Base-by-base conservation (phyloP, 192 early-diverging fungal genomes). In the Jimgerdemannia flammicorona region DNA sequence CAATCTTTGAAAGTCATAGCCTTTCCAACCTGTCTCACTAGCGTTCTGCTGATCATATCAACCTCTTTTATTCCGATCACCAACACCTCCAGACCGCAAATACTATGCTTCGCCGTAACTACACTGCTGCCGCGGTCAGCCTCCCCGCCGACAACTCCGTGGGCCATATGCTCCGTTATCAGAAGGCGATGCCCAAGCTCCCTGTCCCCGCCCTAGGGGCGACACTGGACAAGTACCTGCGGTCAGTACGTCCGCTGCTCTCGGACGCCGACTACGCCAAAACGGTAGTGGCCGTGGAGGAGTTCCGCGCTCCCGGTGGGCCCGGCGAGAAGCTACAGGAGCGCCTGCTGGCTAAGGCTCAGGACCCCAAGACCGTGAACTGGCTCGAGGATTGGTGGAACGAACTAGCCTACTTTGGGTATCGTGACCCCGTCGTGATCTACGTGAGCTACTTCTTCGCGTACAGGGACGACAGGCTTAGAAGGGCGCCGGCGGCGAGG, bases 371-470 rank as follows among this genome's bases (percentile, higher is more conserved):
- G 68, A 87, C 91, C 67, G 88, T 88, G 43, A 95, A 94, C 87
- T 99, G 96, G 93, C 88, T 97, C 68, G 95, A 93, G 80, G 95
- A 96, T 78, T 99, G 98, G 98, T 99, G 98, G 98, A 94, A 95
- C 78, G 95, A 96, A 70, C 87, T 93, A 68, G 94, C 95, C 73
- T 99, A 99, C 84, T 89, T 93, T 83, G 93, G 89, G 40, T 98
- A 98, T 87, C 91, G 97, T 72, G 98, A 99, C 77, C 95, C 97
- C 11, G 94, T 97, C n/a, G 94, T 95, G 59, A 87, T 97, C 78
- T 93, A 94, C 77, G 97, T 99, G 71, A 95, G 92, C 77, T 99
- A 99, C 90, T 99, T 98, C 78, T 99, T 93, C 84, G 87, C 90
- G 66, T 97, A 94, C 85, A 91, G 91, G 82, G 96, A 99, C 80